phyloP scores from a whole-genome alignment of 2,329 filamentous ascomycete species.

The Sordariomycetes sp. region DNA sequence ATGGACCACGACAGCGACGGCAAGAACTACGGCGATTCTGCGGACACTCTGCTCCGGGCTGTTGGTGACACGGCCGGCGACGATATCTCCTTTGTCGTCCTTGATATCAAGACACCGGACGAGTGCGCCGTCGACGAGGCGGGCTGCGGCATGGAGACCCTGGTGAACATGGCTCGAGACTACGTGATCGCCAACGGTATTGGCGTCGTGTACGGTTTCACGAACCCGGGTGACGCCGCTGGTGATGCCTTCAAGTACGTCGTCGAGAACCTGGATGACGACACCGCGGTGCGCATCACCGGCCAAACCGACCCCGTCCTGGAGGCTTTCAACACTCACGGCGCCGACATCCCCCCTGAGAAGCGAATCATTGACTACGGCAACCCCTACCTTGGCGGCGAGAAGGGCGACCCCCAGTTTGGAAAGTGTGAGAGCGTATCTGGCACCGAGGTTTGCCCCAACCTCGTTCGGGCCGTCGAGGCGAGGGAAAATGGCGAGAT shows the following conservation, averaged over 20 bases:
- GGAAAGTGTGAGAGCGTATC: background rate
- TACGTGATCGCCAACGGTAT: background rate
- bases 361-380: background rate
- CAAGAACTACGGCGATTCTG: background rate
- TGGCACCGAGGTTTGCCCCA: background rate
- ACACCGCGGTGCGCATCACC: background rate
- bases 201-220: background rate
- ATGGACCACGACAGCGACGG: background rate
- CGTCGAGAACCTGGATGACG: background rate
- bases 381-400: background rate
- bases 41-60: background rate
- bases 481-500: background rate
- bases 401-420: background rate
- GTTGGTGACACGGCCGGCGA: background rate
- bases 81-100: background rate
- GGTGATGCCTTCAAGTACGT: background rate
- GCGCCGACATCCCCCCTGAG: background rate
- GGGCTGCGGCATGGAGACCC: background rate
- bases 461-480: background rate
- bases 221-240: background rate
- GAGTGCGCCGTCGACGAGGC: background rate
- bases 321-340: background rate
- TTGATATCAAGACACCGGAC: background rate
- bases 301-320: background rate
- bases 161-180: background rate